These are phyloP conservation scores for Umbelopsis isabellina DNA, from an alignment of 192 early-diverging fungal genomes.

Conservation along the genomic window DNA sequence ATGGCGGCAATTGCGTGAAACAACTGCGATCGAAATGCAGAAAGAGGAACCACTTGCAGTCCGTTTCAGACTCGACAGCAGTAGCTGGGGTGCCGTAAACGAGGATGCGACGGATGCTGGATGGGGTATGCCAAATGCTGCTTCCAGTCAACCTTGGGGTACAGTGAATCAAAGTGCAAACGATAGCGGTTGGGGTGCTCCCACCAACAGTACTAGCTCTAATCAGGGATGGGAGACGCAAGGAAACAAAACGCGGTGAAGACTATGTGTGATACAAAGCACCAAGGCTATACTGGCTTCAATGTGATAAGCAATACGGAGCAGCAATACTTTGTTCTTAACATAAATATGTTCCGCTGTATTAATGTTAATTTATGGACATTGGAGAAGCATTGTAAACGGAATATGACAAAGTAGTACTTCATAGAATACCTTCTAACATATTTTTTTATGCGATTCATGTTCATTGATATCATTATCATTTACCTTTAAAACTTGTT, in stretches of 20 bases:
- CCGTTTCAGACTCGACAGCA: too few species aligned
- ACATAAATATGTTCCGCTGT: background rate
- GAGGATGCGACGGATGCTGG: background rate
- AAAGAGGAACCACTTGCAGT: too few species aligned
- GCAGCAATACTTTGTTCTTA: background rate
- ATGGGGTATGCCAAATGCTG: background rate
- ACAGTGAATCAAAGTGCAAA: background rate
- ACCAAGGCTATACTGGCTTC: background rate
- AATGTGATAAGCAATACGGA: too few species aligned
- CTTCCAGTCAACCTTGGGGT: background rate
- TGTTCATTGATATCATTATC: too few species aligned
- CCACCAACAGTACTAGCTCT: background rate
- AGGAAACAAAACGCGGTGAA: background rate
- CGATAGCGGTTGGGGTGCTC: background rate
- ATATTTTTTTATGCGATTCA: background rate
- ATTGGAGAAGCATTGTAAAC: too few species aligned
- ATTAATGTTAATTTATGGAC: background rate
- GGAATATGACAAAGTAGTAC: too few species aligned
- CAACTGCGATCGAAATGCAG: too few species aligned
- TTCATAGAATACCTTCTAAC: too few species aligned
- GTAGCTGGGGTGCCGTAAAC: constrained; percentile 9
- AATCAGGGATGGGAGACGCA: background rate
- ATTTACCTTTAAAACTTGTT: too few species aligned
- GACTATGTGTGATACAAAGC: background rate
- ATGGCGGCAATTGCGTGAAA: too few species aligned